These are phyloP conservation scores for Inonotus obliquus DNA, from an alignment of 1,284 basidiomycete genomes.

Conservation along the genomic window DNA sequence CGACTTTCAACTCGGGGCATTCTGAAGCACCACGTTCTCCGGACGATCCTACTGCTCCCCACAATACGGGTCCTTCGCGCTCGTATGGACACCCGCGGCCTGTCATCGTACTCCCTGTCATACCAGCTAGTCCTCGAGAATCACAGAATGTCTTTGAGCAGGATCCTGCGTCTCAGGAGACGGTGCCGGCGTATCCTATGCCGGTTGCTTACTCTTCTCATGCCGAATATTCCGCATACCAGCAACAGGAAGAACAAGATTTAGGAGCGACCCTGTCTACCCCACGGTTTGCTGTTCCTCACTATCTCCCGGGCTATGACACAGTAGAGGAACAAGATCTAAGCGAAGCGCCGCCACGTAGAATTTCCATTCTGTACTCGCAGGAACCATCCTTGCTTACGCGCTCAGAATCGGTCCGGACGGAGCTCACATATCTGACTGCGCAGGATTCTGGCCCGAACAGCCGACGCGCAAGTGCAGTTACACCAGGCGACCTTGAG, in stretches of 20 bases:
- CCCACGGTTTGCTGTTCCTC: constrained; percentile 9
- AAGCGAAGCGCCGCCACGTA: not conserved
- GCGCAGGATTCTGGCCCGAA: constrained; percentile 11
- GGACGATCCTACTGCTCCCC: not conserved
- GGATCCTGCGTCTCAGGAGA: constrained; percentile 1
- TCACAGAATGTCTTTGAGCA: constrained; percentile 18
- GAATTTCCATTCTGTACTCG: constrained; percentile 2
- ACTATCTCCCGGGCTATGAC: not conserved
- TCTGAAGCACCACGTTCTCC: constrained; percentile 12
- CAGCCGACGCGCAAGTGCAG: constrained; percentile 7
- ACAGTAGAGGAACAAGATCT: constrained; percentile 2
- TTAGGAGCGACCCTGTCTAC: not conserved
- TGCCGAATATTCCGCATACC: constrained; percentile 2
- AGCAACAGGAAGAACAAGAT: constrained; percentile 7
- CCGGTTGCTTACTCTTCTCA: constrained; percentile 1
- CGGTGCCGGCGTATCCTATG: constrained; percentile 5
- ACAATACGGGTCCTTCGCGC: not conserved
- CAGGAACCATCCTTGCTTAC: constrained; percentile 15
- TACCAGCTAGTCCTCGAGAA: constrained; percentile 18
- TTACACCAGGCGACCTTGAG: not conserved
- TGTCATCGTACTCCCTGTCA: constrained; percentile 12
- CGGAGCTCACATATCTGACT: constrained; percentile 18
- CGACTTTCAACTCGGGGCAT: constrained; percentile 15
- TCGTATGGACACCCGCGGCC: not conserved
- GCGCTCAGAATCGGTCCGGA: constrained; percentile 14